These are phyloP conservation scores for Conticribra weissflogii DNA, from an alignment of 108 stramenopile genomes.

Conservation along the genomic window DNA sequence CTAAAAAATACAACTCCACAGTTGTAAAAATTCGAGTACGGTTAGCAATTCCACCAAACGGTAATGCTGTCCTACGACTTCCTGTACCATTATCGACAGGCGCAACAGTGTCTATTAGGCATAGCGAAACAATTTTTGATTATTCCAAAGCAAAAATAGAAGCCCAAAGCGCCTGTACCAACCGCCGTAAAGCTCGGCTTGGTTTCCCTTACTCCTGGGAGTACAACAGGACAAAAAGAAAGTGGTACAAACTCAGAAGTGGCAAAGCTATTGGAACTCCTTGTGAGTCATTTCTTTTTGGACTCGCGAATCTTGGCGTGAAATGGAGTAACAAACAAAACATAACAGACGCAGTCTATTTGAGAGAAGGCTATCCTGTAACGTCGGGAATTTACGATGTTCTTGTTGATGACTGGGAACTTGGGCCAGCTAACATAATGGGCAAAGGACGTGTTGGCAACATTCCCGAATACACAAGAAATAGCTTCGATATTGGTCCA, in stretches of 20 bases:
- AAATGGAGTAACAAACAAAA: background rate
- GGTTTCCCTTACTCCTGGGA: slow-evolving; percentile 44
- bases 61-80: slow-evolving; percentile 20
- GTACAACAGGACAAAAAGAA: slow-evolving; percentile 19
- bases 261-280: slow-evolving; percentile 38
- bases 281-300: slow-evolving; percentile 20
- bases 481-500: slow-evolving; percentile 15
- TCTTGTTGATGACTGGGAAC: slow-evolving; percentile 13
- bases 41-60: slow-evolving; percentile 26
- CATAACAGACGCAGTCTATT: background rate
- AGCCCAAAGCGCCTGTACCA: slow-evolving; percentile 12
- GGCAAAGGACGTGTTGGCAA: slow-evolving; percentile 22
- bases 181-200: slow-evolving; percentile 15
- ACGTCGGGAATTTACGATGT: slow-evolving; percentile 21
- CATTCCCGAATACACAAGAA: slow-evolving; percentile 22
- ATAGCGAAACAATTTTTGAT: slow-evolving; percentile 19
- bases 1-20: slow-evolving; percentile 25
- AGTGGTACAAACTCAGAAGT: slow-evolving; percentile 23
- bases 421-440: slow-evolving; percentile 15
- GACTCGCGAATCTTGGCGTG: background rate
- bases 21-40: slow-evolving; percentile 27
- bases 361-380: background rate
- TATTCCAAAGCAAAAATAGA: background rate
- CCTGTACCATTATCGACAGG: slow-evolving; percentile 18
- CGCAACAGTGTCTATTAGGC: slow-evolving; percentile 8